Conservation (phyloP, 371 early-diverging fungal species). For the Rhizopus sp. region DNA sequence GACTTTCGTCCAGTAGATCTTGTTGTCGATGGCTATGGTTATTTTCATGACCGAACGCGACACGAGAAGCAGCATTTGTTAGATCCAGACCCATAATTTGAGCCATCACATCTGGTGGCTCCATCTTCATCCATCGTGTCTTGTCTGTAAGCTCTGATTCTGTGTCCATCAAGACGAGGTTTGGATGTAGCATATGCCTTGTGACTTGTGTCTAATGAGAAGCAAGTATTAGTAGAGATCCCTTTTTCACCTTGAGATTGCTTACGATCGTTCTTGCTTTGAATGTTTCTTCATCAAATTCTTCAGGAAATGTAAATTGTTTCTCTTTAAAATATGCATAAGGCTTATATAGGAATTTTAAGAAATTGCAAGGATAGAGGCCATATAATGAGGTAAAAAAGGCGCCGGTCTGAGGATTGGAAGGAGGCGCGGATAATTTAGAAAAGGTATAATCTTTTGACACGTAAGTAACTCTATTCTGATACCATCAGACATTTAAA, state of each 20-base stretch:
- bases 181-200: conserved; percentile 66
- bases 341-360: conserved; percentile 58
- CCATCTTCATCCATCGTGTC: conserved; percentile 66
- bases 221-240: neutral
- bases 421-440: conserved; percentile 54
- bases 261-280: conserved; percentile 43
- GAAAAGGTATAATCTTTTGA: conserved; percentile 53
- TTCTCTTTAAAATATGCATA: conserved; percentile 49
- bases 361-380: conserved; percentile 65
- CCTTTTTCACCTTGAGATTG: neutral
- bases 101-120: conserved; percentile 68
- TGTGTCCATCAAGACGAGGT: conserved; percentile 49
- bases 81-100: conserved; percentile 65
- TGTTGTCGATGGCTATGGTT: conserved; percentile 13
- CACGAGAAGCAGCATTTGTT: conserved; percentile 60
- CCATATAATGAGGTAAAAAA: conserved; percentile 69
- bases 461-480: neutral
- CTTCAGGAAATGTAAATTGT: conserved; percentile 40
- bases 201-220: conserved; percentile 43
- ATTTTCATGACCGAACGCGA: conserved; percentile 33
- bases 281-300: conserved; percentile 56
- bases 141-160: conserved; percentile 58
- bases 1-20: conserved; percentile 34
- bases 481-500: neutral
- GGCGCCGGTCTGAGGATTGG: conserved; percentile 55